These are phyloP conservation scores for Talaromyces nanjingensis DNA, from an alignment of 495 filamentous ascomycete genomes.

Conservation along the genomic window DNA sequence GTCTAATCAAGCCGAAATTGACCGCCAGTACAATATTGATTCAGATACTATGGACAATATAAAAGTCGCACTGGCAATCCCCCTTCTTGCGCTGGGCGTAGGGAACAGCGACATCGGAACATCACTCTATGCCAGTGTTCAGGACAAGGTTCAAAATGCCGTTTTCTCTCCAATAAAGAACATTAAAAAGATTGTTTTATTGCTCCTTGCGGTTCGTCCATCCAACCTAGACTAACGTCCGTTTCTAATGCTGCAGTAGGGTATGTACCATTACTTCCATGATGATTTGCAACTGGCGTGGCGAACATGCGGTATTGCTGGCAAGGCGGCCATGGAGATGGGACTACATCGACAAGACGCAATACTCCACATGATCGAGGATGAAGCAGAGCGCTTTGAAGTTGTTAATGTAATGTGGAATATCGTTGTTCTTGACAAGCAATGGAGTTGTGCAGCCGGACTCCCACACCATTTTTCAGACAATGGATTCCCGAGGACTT, in stretches of 20 bases:
- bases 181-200: background rate
- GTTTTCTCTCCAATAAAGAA: background rate
- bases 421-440: slow-evolving; percentile 43
- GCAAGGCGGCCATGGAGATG: slow-evolving; percentile 70
- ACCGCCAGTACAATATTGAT: background rate
- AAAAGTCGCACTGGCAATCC: background rate
- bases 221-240: background rate
- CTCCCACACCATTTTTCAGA: slow-evolving; percentile 41
- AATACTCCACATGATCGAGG: slow-evolving; percentile 42
- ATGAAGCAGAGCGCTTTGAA: slow-evolving; percentile 15
- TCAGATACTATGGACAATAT: background rate
- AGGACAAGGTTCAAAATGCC: background rate
- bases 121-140: background rate
- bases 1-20: background rate
- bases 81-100: background rate
- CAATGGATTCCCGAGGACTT: slow-evolving; percentile 38
- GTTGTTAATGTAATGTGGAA: slow-evolving; percentile 52
- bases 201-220: background rate
- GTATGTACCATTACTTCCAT: background rate
- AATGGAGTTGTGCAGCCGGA: slow-evolving; percentile 47
- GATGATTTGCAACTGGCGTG: slow-evolving; percentile 48
- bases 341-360: slow-evolving; percentile 74
- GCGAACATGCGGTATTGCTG: slow-evolving; percentile 71
- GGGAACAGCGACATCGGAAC: background rate
- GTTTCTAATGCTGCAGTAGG: background rate